phyloP scores from a whole-genome alignment of 345 rosid species.

The Citrus glauca region DNA sequence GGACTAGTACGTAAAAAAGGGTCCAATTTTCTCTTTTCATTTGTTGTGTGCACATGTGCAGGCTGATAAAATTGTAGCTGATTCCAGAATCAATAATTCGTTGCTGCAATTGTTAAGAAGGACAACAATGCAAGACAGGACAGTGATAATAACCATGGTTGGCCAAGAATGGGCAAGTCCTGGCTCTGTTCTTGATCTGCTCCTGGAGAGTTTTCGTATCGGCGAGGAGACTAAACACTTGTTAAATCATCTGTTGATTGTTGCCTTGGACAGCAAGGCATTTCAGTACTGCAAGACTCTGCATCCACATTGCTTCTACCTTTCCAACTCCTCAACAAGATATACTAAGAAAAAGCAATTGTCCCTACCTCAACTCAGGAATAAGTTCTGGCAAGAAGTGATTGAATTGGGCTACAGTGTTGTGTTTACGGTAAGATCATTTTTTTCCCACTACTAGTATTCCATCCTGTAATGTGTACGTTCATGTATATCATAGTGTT shows the following conservation, averaged over 20 bases:
- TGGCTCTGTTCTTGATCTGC: conserved; percentile 42
- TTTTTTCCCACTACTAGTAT: not conserved
- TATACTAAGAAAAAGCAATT: not conserved
- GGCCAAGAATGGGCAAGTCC: conserved; percentile 39
- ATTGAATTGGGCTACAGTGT: conserved; percentile 40
- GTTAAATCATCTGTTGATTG: conserved; percentile 46
- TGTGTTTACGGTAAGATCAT: conserved; percentile 37
- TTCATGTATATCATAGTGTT: not conserved
- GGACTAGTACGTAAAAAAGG: not conserved
- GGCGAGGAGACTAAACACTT: conserved; percentile 34
- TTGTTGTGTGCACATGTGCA: not conserved
- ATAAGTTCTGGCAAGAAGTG: conserved; percentile 19
- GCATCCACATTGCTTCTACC: conserved; percentile 42
- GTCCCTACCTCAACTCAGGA: not conserved
- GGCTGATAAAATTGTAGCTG: not conserved
- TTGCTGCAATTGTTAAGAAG: conserved; percentile 27
- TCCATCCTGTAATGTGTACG: not conserved
- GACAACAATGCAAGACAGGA: conserved; percentile 28
- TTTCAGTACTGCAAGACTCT: conserved; percentile 28
- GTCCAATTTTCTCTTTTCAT: not conserved
- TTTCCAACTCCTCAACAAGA: not conserved
- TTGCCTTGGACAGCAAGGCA: conserved; percentile 36
- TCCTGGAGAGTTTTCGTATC: conserved; percentile 45
- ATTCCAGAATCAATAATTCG: not conserved
- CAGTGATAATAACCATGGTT: conserved; percentile 42